Base-by-base conservation (phyloP, 202 grass and related monocot species). In the Brachypodium distachyon region DNA sequence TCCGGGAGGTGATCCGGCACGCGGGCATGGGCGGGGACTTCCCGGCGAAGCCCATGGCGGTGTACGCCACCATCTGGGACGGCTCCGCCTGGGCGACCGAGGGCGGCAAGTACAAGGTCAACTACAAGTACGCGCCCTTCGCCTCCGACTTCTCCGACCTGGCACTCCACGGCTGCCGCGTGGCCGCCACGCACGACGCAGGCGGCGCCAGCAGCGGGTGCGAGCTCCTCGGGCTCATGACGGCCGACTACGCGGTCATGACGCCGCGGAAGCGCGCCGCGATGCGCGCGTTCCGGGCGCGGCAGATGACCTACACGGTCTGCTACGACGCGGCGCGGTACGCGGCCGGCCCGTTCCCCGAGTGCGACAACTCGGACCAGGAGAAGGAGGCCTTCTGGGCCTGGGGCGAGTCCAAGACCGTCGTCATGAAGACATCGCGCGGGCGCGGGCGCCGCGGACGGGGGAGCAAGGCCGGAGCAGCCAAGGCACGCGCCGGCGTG, bases 101-200 rank as follows among this genome's bases (percentile, higher is more conserved):
- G 12, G 79, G 84, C 11, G 93, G 93, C 59, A 96, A 92, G 87
- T 89, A 89, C 75, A 96, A 96, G 84, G 85, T 85, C 6, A 92
- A 88, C 89, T 96, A 96, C 87, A 96, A 96, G 81, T 92, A 92
- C 87, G 84, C 84, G 67, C 93, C 93, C 5, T 96, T 92, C 79
- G 40, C 69, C 29, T 68, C 93, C 27, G 84, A 87, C 8, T 90
- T 96, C 89, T 75, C 89, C 27, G 74, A 81, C 55, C 84, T 96
- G 2, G 68, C 90, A 22, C 51, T 90, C 39, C 60, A 25, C 18
- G 89, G 93, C 53, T 78, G 84, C 87, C 84, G 72, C 78, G 41
- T 31, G 40, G 72, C 74, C 50, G 81, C 44, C 78, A 16, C 46
- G 47, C 23, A 34, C 49, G 47, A 21, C 4, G 38, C 3, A 28